Base-by-base conservation (phyloP, 805 yeast genomes). In the Clavispora santaluciae region DNA sequence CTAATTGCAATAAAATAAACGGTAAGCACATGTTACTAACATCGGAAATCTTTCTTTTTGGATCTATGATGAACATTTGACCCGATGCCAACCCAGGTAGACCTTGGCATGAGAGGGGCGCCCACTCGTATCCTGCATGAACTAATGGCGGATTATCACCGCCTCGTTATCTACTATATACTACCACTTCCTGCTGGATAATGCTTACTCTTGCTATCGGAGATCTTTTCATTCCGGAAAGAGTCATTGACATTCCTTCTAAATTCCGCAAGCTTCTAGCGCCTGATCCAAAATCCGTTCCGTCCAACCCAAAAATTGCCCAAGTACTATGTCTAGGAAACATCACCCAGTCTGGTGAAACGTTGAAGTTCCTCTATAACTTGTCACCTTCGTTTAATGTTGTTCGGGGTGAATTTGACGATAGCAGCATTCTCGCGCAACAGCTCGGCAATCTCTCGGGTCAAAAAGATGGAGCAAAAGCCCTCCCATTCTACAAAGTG, bases 271-370 rank as follows among this genome's bases (percentile, higher is more conserved):
- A 83, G 55, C 73, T 93, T 30, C 70, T 93, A 31, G 75, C 81
- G 12, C 95, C 97, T 22, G 91, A 60, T 42, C 65, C 68, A 5
- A 50, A 54, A 17, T 35, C 60, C 12, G 45, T 53, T 22, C 74
- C 74, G 2, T 46, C 65, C 43, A 69, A 69, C 43, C 51, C 86
- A 26, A 89, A 86, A 60, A 87, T 93, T 37, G 76, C 86, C 16
- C 90, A 86, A 57, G 95, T 90, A 3, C 68, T 88, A 35, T 79
- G 95, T 52, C 65, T 88, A 9, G 99, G 98, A 0, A 93, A 91
- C 59, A 75, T 85, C 38, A 81, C 89, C 5, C 79, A 77, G 42
- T 81, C 88, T 2, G 69, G 71, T 20, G 72, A 76, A 2, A 83
- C 93, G 2, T 57, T 79, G 34, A 71, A 77, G 41, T 85, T 82